A percentile compares a stretch with the other conserved stretches of the same genome.
These are phyloP conservation scores for Anastatica hierochuntica DNA, from an alignment of 345 rosid genomes.

Conservation along the genomic window DNA sequence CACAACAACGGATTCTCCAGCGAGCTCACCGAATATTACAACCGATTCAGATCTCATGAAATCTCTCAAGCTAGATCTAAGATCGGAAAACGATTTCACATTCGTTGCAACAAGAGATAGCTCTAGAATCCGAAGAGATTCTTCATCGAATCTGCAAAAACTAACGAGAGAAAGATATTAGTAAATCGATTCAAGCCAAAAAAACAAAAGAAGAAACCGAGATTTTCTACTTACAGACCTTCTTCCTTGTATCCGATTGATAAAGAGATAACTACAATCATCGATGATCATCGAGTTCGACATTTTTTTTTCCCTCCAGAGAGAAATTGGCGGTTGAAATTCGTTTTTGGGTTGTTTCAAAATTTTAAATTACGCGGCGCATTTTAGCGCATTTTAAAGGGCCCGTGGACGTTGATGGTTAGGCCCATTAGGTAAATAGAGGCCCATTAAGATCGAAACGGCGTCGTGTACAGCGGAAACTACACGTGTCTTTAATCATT, in stretches of 20 bases:
- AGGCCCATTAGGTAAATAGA: no score
- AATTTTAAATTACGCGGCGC: background rate
- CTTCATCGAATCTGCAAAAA: slow-evolving; percentile 46
- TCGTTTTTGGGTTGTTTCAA: background rate
- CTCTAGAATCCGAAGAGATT: slow-evolving; percentile 51
- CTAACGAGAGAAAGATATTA: background rate
- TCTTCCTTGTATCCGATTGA: slow-evolving; percentile 36
- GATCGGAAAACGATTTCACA: slow-evolving; percentile 33
- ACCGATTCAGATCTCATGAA: slow-evolving; percentile 46
- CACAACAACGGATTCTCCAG: slow-evolving; percentile 31
- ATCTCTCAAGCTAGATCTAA: slow-evolving; percentile 34
- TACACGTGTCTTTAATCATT: no score
- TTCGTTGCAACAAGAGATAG: slow-evolving; percentile 42
- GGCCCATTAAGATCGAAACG: no score
- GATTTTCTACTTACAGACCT: slow-evolving; percentile 27
- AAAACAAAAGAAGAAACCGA: background rate
- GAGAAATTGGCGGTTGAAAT: slow-evolving; percentile 19
- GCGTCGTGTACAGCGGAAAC: no score
- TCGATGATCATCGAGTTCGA: slow-evolving; percentile 17
- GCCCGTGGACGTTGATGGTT: no score
- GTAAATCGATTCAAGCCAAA: background rate
- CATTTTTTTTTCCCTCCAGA: slow-evolving; percentile 9
- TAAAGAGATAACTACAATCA: slow-evolving; percentile 35
- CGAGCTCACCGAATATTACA: slow-evolving; percentile 30
- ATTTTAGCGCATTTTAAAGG: no score